Evolutionary conservation across 345 rosid genomes (phyloP).

Genomic region (Populus deltoides): DNA sequence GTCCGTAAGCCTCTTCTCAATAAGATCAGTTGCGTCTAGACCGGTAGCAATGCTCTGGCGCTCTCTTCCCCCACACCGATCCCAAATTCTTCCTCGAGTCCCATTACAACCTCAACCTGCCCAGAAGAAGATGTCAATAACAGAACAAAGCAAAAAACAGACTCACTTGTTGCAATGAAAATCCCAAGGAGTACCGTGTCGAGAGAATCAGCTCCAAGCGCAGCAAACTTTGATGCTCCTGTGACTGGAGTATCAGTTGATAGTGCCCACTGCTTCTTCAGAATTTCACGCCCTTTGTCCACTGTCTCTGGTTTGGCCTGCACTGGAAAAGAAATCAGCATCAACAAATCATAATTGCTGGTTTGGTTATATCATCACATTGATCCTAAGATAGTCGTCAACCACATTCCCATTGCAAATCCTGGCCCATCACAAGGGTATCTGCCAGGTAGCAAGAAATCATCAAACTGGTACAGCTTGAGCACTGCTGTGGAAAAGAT

Average conservation of each 20-base stretch:
- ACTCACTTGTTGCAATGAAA: too few species aligned
- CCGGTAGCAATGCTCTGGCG: constrained; percentile 54
- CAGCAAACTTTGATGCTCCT: constrained; percentile 47
- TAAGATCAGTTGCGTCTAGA: constrained; percentile 72
- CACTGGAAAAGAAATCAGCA: background rate
- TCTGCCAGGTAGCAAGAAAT: background rate
- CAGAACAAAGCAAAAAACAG: too few species aligned
- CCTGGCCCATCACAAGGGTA: background rate
- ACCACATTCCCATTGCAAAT: background rate
- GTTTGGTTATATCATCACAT: too few species aligned
- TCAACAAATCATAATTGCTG: background rate
- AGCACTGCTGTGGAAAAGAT: too few species aligned
- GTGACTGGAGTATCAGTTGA: constrained; percentile 30
- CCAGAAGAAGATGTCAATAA: background rate
- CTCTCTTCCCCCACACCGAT: constrained; percentile 69
- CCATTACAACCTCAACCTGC: constrained; percentile 81
- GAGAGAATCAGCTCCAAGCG: constrained; percentile 53
- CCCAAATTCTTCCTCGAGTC: constrained; percentile 68
- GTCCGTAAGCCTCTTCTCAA: constrained; percentile 33
- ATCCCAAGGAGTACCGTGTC: constrained; percentile 36
- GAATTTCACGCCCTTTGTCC: constrained; percentile 39
- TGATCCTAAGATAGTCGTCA: too few species aligned
- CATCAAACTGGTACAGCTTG: background rate
- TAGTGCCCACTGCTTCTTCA: constrained; percentile 49
- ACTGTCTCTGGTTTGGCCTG: constrained; percentile 50